Conservation (phyloP, 225 moss, liverwort and hornwort species). For the Physcomitrium patens region DNA sequence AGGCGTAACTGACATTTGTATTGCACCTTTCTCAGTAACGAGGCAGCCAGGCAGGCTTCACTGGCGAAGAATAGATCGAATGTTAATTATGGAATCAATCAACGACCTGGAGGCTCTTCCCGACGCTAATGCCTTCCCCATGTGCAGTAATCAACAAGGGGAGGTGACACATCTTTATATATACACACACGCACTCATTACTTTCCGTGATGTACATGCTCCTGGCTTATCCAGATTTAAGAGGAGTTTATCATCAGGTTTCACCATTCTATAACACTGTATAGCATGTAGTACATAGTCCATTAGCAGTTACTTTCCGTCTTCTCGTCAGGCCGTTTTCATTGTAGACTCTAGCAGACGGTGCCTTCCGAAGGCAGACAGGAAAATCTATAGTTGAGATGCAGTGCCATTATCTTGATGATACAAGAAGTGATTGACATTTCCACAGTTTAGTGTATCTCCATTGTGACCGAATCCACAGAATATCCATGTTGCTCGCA, state of each 20-base stretch:
- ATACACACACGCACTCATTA: neutral
- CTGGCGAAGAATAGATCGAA: slow-evolving; percentile 56
- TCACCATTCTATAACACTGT: slow-evolving; percentile 34
- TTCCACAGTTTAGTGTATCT: too few species aligned
- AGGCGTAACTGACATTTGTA: slow-evolving; percentile 8
- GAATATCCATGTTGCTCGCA: too few species aligned
- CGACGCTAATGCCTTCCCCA: slow-evolving; percentile 31
- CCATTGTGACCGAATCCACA: too few species aligned
- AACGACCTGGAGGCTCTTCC: slow-evolving; percentile 45
- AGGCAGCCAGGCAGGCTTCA: slow-evolving; percentile 59
- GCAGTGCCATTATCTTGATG: too few species aligned
- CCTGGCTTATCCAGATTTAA: slow-evolving; percentile 38
- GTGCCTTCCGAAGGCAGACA: neutral
- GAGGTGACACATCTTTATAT: neutral
- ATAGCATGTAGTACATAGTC: slow-evolving; percentile 51
- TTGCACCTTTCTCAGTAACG: slow-evolving; percentile 40
- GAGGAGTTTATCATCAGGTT: slow-evolving; percentile 21
- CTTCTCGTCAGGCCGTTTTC: slow-evolving; percentile 18
- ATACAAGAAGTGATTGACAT: too few species aligned
- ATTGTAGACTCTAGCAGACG: neutral
- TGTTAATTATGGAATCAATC: slow-evolving; percentile 35
- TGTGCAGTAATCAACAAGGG: neutral
- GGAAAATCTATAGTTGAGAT: neutral
- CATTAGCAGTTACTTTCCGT: slow-evolving; percentile 18
- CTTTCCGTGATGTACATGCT: slow-evolving; percentile 14